A percentile compares a stretch with the other conserved stretches of the same genome.
Evolutionary conservation across 768 basidiomycete species (phyloP).

Genomic region (Boletus pseudo-olivaceus): DNA sequence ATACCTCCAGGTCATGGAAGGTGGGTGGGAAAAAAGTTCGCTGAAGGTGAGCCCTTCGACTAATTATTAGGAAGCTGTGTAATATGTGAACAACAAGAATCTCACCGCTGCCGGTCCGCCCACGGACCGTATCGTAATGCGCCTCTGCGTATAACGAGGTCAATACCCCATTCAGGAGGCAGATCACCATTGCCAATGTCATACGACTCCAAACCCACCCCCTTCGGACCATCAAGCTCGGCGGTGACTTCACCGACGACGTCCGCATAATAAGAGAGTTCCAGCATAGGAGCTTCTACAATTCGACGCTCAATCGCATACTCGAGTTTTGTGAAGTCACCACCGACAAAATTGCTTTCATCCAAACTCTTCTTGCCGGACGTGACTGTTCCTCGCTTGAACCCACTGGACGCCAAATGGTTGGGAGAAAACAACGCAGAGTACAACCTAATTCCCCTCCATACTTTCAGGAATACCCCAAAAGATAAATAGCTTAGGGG

Average conservation of each 20-base stretch:
- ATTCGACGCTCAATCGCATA: conserved; percentile 88
- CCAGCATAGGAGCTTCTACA: conserved; percentile 71
- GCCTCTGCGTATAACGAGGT: conserved; percentile 76
- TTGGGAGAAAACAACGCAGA: conserved; percentile 29
- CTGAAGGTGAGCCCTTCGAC: conserved; percentile 67
- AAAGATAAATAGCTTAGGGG: conserved; percentile 38
- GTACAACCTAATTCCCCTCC: conserved; percentile 51
- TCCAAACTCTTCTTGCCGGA: conserved; percentile 36
- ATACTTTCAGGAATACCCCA: conserved; percentile 45
- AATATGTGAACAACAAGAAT: background rate
- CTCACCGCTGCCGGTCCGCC: conserved; percentile 89
- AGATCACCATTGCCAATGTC: conserved; percentile 86
- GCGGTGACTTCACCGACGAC: conserved; percentile 72
- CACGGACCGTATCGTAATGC: conserved; percentile 87
- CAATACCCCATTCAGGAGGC: conserved; percentile 91
- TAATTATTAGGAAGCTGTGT: conserved; percentile 1
- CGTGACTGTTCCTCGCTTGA: background rate
- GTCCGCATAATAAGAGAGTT: conserved; percentile 85
- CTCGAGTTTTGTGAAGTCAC: conserved; percentile 59
- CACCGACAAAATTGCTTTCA: conserved; percentile 52
- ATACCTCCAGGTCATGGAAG: conserved; percentile 60
- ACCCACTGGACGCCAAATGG: background rate
- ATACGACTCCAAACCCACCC: conserved; percentile 41
- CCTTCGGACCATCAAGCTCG: conserved; percentile 27
- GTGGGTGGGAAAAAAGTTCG: conserved; percentile 78